Percentiles rank a stretch among this genome's conserved stretches.
Evolutionary conservation across 2,329 filamentous ascomycete genomes (phyloP).

Genomic region (Fusarium algeriense): DNA sequence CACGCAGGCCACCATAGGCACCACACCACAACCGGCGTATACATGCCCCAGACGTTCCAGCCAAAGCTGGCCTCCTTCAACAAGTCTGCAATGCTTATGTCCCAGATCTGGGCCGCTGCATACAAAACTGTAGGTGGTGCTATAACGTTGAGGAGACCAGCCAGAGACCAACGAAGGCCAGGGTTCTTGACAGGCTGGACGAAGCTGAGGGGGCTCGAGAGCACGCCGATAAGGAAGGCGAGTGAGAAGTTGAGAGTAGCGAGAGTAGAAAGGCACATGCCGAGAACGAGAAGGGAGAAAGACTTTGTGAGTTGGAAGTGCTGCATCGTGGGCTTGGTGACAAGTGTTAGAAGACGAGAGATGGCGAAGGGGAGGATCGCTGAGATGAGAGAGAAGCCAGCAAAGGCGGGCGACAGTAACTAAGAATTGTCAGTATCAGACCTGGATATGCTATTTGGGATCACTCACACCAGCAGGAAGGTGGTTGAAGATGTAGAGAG

Average conservation of each 20-base stretch:
- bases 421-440: conserved; percentile 49
- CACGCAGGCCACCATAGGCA: conserved; percentile 96
- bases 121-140: conserved; percentile 71
- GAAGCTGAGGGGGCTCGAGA: conserved; percentile 85
- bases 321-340: conserved; percentile 69
- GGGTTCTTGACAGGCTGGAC: conserved; percentile 62
- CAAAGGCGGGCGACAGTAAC: conserved; percentile 71
- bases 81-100: conserved; percentile 65
- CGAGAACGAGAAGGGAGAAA: conserved; percentile 91
- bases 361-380: conserved; percentile 68
- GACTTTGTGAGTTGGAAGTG: conserved; percentile 86
- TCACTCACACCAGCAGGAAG: conserved; percentile 71
- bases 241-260: conserved; percentile 97
- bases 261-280: conserved; percentile 90
- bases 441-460: not conserved
- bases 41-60: conserved; percentile 91
- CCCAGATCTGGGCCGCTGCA: conserved; percentile 58
- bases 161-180: conserved; percentile 57
- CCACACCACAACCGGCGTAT: conserved; percentile 91
- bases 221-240: conserved; percentile 84
- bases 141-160: conserved; percentile 68
- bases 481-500: conserved; percentile 89
- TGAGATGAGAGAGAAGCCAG: conserved; percentile 67
- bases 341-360: conserved; percentile 65
- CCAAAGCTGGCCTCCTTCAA: conserved; percentile 83